Base-by-base conservation (phyloP, 495 filamentous ascomycete genomes). In the Evernia prunastri region DNA sequence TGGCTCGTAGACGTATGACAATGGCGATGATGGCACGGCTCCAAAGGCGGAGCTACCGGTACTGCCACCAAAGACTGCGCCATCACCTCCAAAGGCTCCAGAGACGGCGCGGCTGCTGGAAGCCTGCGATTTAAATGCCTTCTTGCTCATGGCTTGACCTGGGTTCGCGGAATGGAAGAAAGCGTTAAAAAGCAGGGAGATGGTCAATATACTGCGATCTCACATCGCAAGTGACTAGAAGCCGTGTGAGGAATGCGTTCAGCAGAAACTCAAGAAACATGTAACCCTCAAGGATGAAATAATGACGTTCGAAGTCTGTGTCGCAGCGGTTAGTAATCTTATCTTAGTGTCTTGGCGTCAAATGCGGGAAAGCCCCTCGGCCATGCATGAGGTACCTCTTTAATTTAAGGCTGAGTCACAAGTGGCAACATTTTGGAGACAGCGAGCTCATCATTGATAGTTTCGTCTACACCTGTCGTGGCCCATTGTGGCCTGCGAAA, bases 1-100 rank as follows among this genome's bases (percentile, higher is more conserved):
- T 2, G 90, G 89, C 70, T 93, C 91, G 54, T 86, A 78, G 56
- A 96, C 82, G 74, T 95, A 96, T 43, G 93, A 96, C n/a, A 89
- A 76, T 20, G 76, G 75, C 27, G 80, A 97, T 63, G 74, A 69
- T 27, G 72, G 62, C 10, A 73, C 70, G 20, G 72, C 70, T 68
- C 85, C 81, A 15, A 72, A 70, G 66, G 77, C 75, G 73, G 88
- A 81, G 66, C 75, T 69, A 36, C 70, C 67, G 20, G 79, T 77
- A 58, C 77, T 75, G 10, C 74, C 69, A 29, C 79, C 77, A 72
- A 83, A 83, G 3, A 70, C 72, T 15, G 57, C 11, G 33, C 69
- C 69, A 64, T 72, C 64, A 23, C 56, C 64, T 18, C 76, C 77
- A 71, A 81, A 81, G 27, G 75, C 74, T 40, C 73, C 72, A 36